Evolutionary conservation across 352 stramenopile species (phyloP).

Genomic region (Globisporangium nunn): DNA sequence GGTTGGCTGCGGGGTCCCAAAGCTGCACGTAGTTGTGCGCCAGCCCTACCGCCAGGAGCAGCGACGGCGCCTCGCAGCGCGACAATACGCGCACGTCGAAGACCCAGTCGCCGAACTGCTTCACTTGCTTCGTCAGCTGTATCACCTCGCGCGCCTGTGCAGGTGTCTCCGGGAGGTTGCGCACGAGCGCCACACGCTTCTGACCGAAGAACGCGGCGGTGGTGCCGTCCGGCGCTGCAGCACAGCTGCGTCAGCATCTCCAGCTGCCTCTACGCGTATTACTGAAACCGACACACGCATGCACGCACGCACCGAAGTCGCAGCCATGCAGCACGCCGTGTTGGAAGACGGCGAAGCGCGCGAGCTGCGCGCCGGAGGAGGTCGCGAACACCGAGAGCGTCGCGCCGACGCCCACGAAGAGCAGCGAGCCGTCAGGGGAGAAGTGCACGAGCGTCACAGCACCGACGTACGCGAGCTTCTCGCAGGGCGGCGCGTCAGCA

Average conservation of each 20-base stretch:
- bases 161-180: constrained; percentile 34
- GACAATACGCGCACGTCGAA: constrained; percentile 71
- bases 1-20: constrained; percentile 39
- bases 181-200: constrained; percentile 63
- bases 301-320: constrained; percentile 30
- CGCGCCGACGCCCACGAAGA: constrained; percentile 67
- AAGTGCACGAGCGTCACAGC: constrained; percentile 81
- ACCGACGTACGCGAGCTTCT: constrained; percentile 72
- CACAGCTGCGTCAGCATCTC: not conserved
- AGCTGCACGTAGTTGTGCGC: constrained; percentile 84
- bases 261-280: not conserved
- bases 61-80: constrained; percentile 8
- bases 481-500: constrained; percentile 10
- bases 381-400: constrained; percentile 64
- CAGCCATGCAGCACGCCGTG: constrained; percentile 73
- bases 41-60: constrained; percentile 53
- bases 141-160: not conserved
- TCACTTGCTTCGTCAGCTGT: constrained; percentile 20
- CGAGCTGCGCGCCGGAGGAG: constrained; percentile 33
- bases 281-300: too few species aligned
- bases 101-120: constrained; percentile 79
- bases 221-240: not conserved
- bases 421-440: constrained; percentile 50
- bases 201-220: constrained; percentile 67
- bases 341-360: constrained; percentile 35